Percentiles rank a stretch among this genome's conserved stretches.
These are phyloP conservation scores for Hyphopichia burtonii DNA, from an alignment of 1,139 yeast genomes.

Conservation along the genomic window DNA sequence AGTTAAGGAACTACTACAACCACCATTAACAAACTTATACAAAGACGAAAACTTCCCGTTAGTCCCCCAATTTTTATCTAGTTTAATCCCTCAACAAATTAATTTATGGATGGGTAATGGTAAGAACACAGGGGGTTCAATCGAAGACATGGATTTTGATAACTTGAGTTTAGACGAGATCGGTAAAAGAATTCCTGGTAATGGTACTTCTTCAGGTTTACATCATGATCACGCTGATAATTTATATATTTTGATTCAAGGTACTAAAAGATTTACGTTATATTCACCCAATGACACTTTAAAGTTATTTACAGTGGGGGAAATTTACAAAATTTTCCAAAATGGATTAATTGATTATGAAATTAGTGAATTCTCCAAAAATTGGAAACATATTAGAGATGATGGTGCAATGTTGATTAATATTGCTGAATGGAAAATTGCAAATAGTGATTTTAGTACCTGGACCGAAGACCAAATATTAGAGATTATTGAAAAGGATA, in stretches of 20 bases:
- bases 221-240: conserved; percentile 84
- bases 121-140: conserved; percentile 7
- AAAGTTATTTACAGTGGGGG: conserved; percentile 60
- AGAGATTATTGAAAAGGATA: conserved; percentile 14
- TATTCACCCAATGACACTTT: conserved; percentile 61
- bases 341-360: conserved; percentile 68
- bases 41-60: conserved; percentile 33
- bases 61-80: conserved; percentile 37
- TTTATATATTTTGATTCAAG: conserved; percentile 58
- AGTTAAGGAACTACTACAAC: conserved; percentile 53
- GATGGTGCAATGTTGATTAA: conserved; percentile 62
- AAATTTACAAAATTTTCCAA: conserved; percentile 45
- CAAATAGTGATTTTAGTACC: conserved; percentile 7
- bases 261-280: conserved; percentile 64
- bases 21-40: conserved; percentile 54
- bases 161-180: conserved; percentile 11
- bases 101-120: conserved; percentile 68
- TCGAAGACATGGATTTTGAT: conserved; percentile 14
- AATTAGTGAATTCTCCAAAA: conserved; percentile 50
- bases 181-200: conserved; percentile 53
- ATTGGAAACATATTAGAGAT: conserved; percentile 57
- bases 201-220: conserved; percentile 68
- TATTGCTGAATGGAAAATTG: conserved; percentile 37
- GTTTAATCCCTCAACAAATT: conserved; percentile 64
- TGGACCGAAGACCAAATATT: not conserved